Evolutionary conservation across 2,329 filamentous ascomycete species (phyloP), one percentile per base, ranked within the genome.

Genomic region (Pseudogymnoascus sp.): DNA sequence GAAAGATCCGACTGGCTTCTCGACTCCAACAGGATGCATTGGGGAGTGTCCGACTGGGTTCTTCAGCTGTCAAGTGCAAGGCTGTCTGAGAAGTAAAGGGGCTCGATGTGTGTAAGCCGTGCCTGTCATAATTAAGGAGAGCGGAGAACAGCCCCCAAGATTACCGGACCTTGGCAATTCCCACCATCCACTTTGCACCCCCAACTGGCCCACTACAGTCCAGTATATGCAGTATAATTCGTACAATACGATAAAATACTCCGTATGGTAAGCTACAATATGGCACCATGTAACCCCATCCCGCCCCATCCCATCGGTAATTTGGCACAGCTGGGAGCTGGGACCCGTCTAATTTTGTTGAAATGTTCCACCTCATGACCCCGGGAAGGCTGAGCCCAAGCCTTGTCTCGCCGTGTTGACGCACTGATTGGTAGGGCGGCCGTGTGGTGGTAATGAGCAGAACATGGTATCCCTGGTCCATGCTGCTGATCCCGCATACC

Each of bases 391-490:
- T 55, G 49, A 55, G 49, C 11, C 49, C 49, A 55, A 55, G 49
- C 49, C 49, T 55, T 55, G 49, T 55, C 49, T 55, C 28, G 28
- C 49, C 11, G 9, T 33, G 49, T 33, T 33, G 3, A 33, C 25
- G 28, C 28, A 55, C 49, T 55, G 49, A 55, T 55, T 55, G 49
- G 49, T 55, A 55, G 49, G 49, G 49, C n/a, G 49, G 16, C 28
- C 28, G 28, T 33, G 28, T 33, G 49, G 49, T 55, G 49, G 49
- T 55, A 55, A 55, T 55, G 49, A 55, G 49, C 49, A 55, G 28
- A 55, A 16, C 49, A 55, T 55, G 49, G 49, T 55, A 55, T 55
- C 49, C 49, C 49, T 55, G 49, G 49, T 55, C 49, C 49, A 18
- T 33, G 49, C 16, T 55, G 49, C 49, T 21, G 49, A 55, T 55